Evolutionary conservation across 192 early-diverging fungal genomes (phyloP).

Genomic region (Backusella liffmaniae): DNA sequence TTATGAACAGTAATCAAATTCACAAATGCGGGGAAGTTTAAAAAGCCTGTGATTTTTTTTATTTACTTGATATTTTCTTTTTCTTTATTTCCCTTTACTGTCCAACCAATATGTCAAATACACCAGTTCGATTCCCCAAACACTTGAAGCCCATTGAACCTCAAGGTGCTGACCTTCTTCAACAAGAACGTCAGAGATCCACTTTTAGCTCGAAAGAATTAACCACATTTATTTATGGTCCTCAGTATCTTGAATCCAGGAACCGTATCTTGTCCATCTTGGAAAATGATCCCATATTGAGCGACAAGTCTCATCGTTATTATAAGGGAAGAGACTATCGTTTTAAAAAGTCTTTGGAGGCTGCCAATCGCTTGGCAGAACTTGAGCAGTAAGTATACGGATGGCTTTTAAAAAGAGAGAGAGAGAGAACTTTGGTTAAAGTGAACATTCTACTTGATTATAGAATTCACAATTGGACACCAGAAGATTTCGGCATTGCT

Average conservation of each 20-base stretch:
- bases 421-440: background rate
- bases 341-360: slow-evolving; percentile 58
- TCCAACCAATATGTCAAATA: background rate
- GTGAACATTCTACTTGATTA: background rate
- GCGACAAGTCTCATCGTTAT: slow-evolving; percentile 61
- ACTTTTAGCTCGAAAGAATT: slow-evolving; percentile 64
- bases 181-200: slow-evolving; percentile 63
- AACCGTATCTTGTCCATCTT: slow-evolving; percentile 56
- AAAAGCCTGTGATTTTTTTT: slow-evolving; percentile 9
- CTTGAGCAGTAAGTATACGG: slow-evolving; percentile 45
- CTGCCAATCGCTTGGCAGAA: slow-evolving; percentile 61
- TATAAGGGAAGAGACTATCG: slow-evolving; percentile 67
- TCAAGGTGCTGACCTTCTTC: slow-evolving; percentile 51
- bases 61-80: background rate
- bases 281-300: slow-evolving; percentile 63
- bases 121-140: slow-evolving; percentile 36
- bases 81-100: background rate
- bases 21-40: slow-evolving; percentile 6
- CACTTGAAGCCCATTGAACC: slow-evolving; percentile 35
- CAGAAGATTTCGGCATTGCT: slow-evolving; percentile 48
- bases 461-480: slow-evolving; percentile 54
- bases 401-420: background rate
- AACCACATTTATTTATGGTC: slow-evolving; percentile 60
- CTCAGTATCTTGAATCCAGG: slow-evolving; percentile 50
- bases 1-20: background rate